Evolutionary conservation across 345 rosid genomes (phyloP).

Genomic region (Eucalyptus regnans): DNA sequence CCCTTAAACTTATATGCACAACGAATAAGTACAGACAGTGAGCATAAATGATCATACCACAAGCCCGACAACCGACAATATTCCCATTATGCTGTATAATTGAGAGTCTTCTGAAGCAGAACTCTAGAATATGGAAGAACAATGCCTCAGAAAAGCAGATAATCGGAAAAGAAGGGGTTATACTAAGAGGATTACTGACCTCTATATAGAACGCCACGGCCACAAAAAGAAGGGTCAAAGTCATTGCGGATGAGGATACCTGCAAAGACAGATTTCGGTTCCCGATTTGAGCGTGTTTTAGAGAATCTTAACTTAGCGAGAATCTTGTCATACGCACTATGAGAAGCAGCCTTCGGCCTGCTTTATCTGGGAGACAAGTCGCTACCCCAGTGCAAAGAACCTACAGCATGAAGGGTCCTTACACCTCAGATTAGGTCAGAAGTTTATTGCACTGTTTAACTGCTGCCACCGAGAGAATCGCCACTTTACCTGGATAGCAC

Average conservation of each 20-base stretch:
- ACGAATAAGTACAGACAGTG: neutral
- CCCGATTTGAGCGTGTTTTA: neutral
- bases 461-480: neutral
- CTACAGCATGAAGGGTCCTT: constrained; percentile 13
- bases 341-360: constrained; percentile 87
- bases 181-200: constrained; percentile 16
- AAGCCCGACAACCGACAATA: constrained; percentile 74
- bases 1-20: neutral
- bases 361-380: constrained; percentile 74
- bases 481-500: constrained; percentile 63
- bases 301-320: neutral
- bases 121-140: constrained; percentile 24
- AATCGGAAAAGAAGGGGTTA: neutral
- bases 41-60: constrained; percentile 37
- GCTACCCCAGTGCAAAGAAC: constrained; percentile 68
- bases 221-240: constrained; percentile 51
- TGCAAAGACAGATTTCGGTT: constrained; percentile 2
- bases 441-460: neutral
- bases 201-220: constrained; percentile 59
- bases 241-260: constrained; percentile 80
- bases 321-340: constrained; percentile 33
- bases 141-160: neutral
- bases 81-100: constrained; percentile 46
- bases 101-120: constrained; percentile 37
- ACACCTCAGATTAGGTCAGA: neutral